Evolutionary conservation across 2,329 filamentous ascomycete genomes (phyloP), one percentile per base, ranked within the genome.

Genomic region (Ophiostoma sp.): DNA sequence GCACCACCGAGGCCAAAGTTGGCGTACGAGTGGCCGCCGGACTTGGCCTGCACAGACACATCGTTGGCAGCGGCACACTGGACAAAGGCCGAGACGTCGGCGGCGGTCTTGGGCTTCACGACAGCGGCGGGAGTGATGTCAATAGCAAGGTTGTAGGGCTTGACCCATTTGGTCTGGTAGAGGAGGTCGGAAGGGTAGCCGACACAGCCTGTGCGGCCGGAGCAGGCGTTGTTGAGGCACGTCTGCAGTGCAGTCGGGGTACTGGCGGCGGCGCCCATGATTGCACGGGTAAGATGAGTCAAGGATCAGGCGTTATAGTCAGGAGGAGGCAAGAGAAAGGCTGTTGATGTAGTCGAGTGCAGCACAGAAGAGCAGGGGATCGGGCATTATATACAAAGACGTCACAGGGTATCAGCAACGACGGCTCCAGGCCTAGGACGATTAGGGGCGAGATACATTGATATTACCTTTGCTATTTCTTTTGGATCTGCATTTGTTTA

Each of bases 11-110:
- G 72, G 9, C 82, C 80, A 75, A 65, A 62, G 27, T 62, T 68
- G 70, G 79, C 86, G 71, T 87, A 90, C 0, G 85, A 89, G 73
- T 89, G 87, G 0, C 87, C 87, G 4, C 87, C 87, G 1, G 85
- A 87, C 71, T 81, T 84, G 36, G 87, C 83, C 73, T 89, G 86
- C 0, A 89, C 85, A 71, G 84, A 83, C 66, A 84, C 75, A 5
- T 77, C 77, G 69, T 79, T 77, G 38, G 80, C 70, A 2, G 74
- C 78, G 5, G 86, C 87, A 73, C 87, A 89, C 66, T 83, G 81
- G 52, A 89, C 80, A 14, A 85, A 83, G 27, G 77, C 81, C 1
- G 85, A 80, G 2, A 89, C 82, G 67, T 89, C 84, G 36, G 82
- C 75, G 11, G 81, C 78, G 0, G 77, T 84, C 5, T 78, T 76